A percentile compares a stretch with the other conserved stretches of the same genome.
phyloP scores from a whole-genome alignment of 2,329 filamentous ascomycete species.

The Stagonosporopsis vannaccii region DNA sequence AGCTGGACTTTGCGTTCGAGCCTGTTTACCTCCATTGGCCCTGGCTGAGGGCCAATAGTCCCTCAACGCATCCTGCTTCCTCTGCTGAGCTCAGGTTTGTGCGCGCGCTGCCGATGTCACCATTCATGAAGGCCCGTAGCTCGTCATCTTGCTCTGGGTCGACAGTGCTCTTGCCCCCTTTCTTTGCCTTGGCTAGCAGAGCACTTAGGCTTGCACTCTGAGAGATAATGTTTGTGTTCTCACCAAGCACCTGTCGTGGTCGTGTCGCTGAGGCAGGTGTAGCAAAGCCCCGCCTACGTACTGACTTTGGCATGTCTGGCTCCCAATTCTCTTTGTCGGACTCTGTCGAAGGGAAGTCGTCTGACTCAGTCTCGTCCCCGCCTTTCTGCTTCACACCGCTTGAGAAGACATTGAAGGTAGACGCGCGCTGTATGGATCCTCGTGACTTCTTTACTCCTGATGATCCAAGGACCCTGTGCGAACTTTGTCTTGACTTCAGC shows the following conservation, averaged over 20 bases:
- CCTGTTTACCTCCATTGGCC: slow-evolving; percentile 74
- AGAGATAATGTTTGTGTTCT: slow-evolving; percentile 53
- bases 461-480: slow-evolving; percentile 39
- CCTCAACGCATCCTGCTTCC: slow-evolving; percentile 88
- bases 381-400: slow-evolving; percentile 35
- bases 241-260: slow-evolving; percentile 55
- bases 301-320: slow-evolving; percentile 50
- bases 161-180: slow-evolving; percentile 38
- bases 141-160: slow-evolving; percentile 66
- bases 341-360: slow-evolving; percentile 67
- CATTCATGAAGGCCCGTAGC: slow-evolving; percentile 76
- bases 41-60: slow-evolving; percentile 86
- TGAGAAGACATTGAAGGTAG: slow-evolving; percentile 47
- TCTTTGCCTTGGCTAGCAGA: slow-evolving; percentile 44
- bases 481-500: slow-evolving; percentile 36
- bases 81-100: slow-evolving; percentile 58
- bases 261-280: slow-evolving; percentile 44
- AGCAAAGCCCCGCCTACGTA: slow-evolving; percentile 33
- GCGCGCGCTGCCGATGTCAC: slow-evolving; percentile 65
- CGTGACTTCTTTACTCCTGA: slow-evolving; percentile 48
- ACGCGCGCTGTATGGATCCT: slow-evolving; percentile 44
- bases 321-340: slow-evolving; percentile 96
- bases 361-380: slow-evolving; percentile 48
- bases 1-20: too few relatives aligned
- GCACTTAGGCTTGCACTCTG: slow-evolving; percentile 48